Base-by-base conservation (phyloP, 139 green algal species). In the Chlorella sorokiniana region DNA sequence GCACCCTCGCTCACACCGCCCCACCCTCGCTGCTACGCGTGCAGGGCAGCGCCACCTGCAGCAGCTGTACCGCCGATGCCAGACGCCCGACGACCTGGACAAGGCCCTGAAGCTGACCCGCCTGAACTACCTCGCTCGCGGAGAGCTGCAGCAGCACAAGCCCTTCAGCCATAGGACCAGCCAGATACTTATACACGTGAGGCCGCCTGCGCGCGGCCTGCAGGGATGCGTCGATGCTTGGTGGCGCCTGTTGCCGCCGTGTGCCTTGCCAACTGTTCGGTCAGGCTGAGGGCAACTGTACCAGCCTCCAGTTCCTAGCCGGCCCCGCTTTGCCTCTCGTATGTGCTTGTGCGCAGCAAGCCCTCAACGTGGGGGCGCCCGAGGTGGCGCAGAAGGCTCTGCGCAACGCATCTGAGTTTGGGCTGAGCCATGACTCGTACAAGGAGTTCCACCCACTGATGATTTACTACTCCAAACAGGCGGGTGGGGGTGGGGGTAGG, bases 391-490 rank as follows among this genome's bases (percentile, higher is more conserved):
- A 81, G 42, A 42, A 70, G 9, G 83, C 76, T 18, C 64, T 89
- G 29, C n/a, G 52, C 27, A 31, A 71, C 38, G 70, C 64, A 20
- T 61, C n/a, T 42, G 62, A 84, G 71, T 88, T 89, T 85, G 85
- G 85, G 18, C 78, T 89, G 16, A 56, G 71, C 52, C 78, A 86
- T n/a, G 68, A 83, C 77, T 65, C 59, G 41, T 44, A 77, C 52
- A 82, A 86, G 82, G 76, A 85, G 64, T 83, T 76, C 76, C 64
- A 86, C 59, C 84, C 77, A 9, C 54, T 88, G 22, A 73, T 88
- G 29, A 88, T 88, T 56, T 86, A 88, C 71, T 81, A 88, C 80
- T 88, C 84, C 64, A 88, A 88, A 64, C 80, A 88, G 77, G 76
- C 52, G 27, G 27, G 51, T 25, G 11, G n/a, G n/a, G 25, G 20